Conservation (phyloP, 2,329 filamentous ascomycete species). For the Neurospora sp. region DNA sequence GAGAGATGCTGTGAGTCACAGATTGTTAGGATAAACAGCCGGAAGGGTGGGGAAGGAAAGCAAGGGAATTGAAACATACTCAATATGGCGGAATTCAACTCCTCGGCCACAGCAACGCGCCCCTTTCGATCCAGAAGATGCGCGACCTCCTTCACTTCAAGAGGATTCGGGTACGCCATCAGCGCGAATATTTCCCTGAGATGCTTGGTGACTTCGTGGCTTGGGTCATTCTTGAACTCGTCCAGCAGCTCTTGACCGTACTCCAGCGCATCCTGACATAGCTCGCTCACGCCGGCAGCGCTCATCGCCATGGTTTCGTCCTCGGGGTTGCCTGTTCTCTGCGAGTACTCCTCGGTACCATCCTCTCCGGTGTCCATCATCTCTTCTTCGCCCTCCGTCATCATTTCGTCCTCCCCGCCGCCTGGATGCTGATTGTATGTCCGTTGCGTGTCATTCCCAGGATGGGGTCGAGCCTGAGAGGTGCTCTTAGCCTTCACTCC, state of each 20-base stretch:
- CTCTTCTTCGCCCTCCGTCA: slow-evolving; percentile 48
- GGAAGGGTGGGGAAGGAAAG: background rate
- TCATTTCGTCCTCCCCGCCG: slow-evolving; percentile 38
- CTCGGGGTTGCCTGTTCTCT: slow-evolving; percentile 27
- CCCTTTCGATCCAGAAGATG: slow-evolving; percentile 70
- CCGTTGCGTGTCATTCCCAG: background rate
- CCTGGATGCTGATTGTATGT: background rate
- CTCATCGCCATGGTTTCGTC: slow-evolving; percentile 17
- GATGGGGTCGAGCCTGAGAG: background rate
- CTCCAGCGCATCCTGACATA: slow-evolving; percentile 60
- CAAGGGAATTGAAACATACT: slow-evolving; percentile 43
- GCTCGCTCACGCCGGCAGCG: slow-evolving; percentile 20
- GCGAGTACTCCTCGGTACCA: slow-evolving; percentile 38
- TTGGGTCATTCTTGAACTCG: slow-evolving; percentile 65
- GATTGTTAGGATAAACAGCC: slow-evolving; percentile 12
- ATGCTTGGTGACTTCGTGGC: slow-evolving; percentile 60
- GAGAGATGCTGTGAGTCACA: slow-evolving; percentile 56
- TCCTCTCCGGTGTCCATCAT: slow-evolving; percentile 49
- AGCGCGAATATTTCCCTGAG: slow-evolving; percentile 81
- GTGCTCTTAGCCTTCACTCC: slow-evolving; percentile 5
- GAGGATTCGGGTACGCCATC: slow-evolving; percentile 76
- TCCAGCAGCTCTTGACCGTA: slow-evolving; percentile 73
- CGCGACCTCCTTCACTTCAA: slow-evolving; percentile 62
- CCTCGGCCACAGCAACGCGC: slow-evolving; percentile 74
- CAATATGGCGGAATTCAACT: slow-evolving; percentile 86